Evolutionary conservation across 2,329 filamentous ascomycete genomes (phyloP).

Genomic region (Beauveria asiatica): DNA sequence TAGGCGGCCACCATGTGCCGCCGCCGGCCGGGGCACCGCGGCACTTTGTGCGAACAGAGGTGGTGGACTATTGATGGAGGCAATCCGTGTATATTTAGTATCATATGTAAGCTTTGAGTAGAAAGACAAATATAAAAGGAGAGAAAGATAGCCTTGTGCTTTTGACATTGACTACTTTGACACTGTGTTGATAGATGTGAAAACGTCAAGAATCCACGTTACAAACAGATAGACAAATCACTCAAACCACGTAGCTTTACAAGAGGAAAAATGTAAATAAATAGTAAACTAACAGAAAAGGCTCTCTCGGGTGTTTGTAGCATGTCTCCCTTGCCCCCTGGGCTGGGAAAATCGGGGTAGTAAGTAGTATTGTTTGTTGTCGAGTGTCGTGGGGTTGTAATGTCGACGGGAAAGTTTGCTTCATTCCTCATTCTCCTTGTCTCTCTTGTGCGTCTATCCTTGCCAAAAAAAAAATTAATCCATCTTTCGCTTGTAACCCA

Average conservation of each 20-base stretch:
- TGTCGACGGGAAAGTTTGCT: not conserved
- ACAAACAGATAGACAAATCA: not conserved
- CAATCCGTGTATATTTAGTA: not conserved
- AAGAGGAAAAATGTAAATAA: not conserved
- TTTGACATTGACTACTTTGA: not conserved
- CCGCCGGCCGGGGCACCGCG: not conserved
- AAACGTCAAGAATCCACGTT: not conserved
- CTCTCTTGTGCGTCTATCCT: constrained; percentile 1
- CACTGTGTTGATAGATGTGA: not conserved
- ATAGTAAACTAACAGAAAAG: constrained; percentile 10
- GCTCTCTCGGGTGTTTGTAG: constrained; percentile 6
- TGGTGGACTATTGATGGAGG: constrained; percentile 2
- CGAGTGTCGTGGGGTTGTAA: not conserved
- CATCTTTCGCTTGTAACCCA: constrained; percentile 9
- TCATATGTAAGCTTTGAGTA: not conserved
- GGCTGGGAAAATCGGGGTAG: not conserved
- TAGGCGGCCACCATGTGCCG: constrained; percentile 14
- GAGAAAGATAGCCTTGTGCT: not conserved
- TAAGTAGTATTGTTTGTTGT: constrained; percentile 5
- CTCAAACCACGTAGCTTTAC: too few species aligned
- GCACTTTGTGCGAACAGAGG: constrained; percentile 3
- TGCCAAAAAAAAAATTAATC: constrained; percentile 6
- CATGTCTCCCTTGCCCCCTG: not conserved
- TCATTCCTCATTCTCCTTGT: constrained; percentile 5
- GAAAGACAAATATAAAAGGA: not conserved